A percentile compares a stretch with the other conserved stretches of the same genome.
phyloP scores from a whole-genome alignment of 129 eudicot species.

The Tagetes patula region DNA sequence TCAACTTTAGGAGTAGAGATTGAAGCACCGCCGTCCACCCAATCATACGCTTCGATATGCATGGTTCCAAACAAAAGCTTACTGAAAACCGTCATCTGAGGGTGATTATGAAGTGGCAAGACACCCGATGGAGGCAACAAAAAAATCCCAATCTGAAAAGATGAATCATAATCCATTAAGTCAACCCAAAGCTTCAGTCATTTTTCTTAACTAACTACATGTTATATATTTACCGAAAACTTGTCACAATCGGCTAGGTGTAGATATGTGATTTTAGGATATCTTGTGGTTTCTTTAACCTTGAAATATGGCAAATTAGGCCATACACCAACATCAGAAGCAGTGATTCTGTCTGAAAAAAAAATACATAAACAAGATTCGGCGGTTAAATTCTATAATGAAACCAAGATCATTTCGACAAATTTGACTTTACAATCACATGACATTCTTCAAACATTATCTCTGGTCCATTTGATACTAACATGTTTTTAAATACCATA shows the following conservation, averaged over 20 bases:
- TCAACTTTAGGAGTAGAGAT: slow-evolving; percentile 22
- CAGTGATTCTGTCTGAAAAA: slow-evolving; percentile 58
- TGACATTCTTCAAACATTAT: slow-evolving; percentile 10
- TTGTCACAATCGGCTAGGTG: slow-evolving; percentile 72
- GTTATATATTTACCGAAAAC: slow-evolving; percentile 53
- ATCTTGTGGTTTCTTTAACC: slow-evolving; percentile 30
- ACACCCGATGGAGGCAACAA: slow-evolving; percentile 85
- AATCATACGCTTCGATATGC: slow-evolving; percentile 80
- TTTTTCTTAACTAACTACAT: not conserved
- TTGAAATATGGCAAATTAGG: slow-evolving; percentile 69
- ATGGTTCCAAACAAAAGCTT: slow-evolving; percentile 85
- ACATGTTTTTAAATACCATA: slow-evolving; percentile 8
- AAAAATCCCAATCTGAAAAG: slow-evolving; percentile 76
- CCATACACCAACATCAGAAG: slow-evolving; percentile 61
- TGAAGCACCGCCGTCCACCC: slow-evolving; percentile 49
- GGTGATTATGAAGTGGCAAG: slow-evolving; percentile 86
- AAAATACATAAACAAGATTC: not conserved
- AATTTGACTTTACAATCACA: slow-evolving; percentile 7
- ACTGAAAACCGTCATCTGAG: slow-evolving; percentile 94
- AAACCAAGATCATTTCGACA: not conserved
- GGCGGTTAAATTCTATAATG: not conserved
- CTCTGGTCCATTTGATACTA: not conserved
- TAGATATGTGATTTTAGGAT: slow-evolving; percentile 68
- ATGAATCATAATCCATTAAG: slow-evolving; percentile 1
- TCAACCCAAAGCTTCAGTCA: not conserved